These are phyloP conservation scores for Carex littledalei DNA, from an alignment of 176 grass and related monocot species.

Conservation along the genomic window DNA sequence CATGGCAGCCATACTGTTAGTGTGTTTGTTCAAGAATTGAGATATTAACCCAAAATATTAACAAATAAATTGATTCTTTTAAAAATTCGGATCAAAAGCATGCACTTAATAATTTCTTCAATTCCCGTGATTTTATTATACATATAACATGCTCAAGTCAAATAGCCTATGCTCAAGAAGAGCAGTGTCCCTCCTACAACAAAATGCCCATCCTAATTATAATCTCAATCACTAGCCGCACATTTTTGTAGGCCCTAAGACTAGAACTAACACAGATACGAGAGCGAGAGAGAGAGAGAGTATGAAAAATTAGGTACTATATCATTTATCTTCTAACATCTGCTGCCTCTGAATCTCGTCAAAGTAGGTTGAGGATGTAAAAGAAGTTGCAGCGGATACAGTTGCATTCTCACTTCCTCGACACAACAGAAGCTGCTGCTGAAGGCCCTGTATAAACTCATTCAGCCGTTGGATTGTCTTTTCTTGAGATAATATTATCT, in stretches of 20 bases:
- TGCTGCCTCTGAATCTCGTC: constrained; percentile 51
- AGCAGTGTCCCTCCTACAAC: constrained; percentile 4
- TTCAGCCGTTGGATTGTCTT: constrained; percentile 76
- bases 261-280: not conserved
- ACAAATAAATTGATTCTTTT: not conserved
- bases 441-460: constrained; percentile 61
- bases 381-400: constrained; percentile 34
- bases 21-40: not conserved
- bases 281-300: not conserved
- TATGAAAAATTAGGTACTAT: not conserved
- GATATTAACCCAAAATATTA: not conserved
- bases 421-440: constrained; percentile 57
- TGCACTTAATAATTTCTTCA: not conserved
- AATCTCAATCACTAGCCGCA: not conserved
- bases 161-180: not conserved
- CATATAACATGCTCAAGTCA: not conserved
- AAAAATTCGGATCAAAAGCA: not conserved
- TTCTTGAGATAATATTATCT: constrained; percentile 93
- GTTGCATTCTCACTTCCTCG: constrained; percentile 37
- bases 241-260: not conserved
- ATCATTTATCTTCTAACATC: constrained; percentile 51
- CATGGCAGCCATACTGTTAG: not conserved
- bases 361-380: constrained; percentile 32
- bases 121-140: not conserved
- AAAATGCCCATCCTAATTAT: not conserved